These are phyloP conservation scores for Xylariaceae sp. DNA, from an alignment of 2,329 filamentous ascomycete genomes.

Conservation along the genomic window DNA sequence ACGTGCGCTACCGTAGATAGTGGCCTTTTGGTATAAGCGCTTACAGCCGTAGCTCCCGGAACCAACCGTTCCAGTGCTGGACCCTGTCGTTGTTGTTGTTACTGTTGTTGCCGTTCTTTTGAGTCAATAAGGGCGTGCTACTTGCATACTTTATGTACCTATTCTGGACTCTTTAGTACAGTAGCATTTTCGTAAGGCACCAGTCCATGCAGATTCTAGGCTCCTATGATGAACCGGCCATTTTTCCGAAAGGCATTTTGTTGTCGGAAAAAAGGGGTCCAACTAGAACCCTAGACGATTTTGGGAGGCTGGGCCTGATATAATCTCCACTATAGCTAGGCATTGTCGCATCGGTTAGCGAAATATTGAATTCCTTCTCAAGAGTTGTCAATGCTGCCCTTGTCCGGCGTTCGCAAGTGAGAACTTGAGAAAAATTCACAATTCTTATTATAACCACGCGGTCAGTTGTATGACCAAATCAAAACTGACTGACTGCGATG, in stretches of 20 bases:
- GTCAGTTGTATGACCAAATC: constrained; percentile 8
- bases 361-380: constrained; percentile 17
- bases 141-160: too few species aligned
- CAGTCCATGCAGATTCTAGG: constrained; percentile 17
- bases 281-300: constrained; percentile 5
- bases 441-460: too few species aligned
- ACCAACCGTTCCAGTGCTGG: neutral
- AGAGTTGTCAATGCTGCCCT: constrained; percentile 4
- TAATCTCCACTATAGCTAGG: constrained; percentile 10
- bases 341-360: constrained; percentile 18
- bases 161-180: too few species aligned
- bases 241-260: neutral
- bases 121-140: too few species aligned
- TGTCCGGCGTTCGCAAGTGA: neutral
- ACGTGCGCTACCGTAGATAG: neutral
- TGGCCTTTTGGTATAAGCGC: neutral
- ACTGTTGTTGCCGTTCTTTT: too few species aligned
- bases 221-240: neutral
- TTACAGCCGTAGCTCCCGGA: neutral
- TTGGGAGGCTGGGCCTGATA: constrained; percentile 7
- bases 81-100: too few species aligned
- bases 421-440: too few species aligned
- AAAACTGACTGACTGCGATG: neutral
- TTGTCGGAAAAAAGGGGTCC: constrained; percentile 16
- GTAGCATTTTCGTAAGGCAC: constrained; percentile 9